A percentile compares a stretch with the other conserved stretches of the same genome.
Conservation (phyloP, 2,329 filamentous ascomycete genomes). For the Hawksworthiomyces lignivorus region DNA sequence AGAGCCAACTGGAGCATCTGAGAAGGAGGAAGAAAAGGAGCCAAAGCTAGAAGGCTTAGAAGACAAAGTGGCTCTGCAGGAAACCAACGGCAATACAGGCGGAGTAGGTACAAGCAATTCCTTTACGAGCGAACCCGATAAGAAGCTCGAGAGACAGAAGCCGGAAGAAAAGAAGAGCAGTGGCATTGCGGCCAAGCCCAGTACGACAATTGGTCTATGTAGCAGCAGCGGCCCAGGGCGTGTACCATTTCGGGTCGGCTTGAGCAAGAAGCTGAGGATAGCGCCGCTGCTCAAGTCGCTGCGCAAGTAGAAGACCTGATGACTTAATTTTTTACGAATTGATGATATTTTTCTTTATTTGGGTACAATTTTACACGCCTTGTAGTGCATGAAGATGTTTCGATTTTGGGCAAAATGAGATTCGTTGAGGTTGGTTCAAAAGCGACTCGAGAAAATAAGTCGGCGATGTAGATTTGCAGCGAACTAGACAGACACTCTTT, state of each 20-base stretch:
- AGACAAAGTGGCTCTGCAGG: neutral
- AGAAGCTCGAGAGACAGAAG: conserved; percentile 17
- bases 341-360: too few species aligned
- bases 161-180: conserved; percentile 1
- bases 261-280: conserved; percentile 43
- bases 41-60: neutral
- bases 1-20: too few species aligned
- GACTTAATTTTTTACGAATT: too few species aligned
- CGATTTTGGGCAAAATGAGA: too few species aligned
- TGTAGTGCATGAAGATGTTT: too few species aligned
- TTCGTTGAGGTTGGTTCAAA: too few species aligned
- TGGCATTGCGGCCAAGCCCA: neutral
- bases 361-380: too few species aligned
- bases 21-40: neutral
- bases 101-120: neutral
- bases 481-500: too few species aligned
- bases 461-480: too few species aligned
- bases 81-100: conserved; percentile 5
- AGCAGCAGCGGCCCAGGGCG: conserved; percentile 22
- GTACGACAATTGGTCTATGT: too few species aligned
- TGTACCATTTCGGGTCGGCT: conserved; percentile 41
- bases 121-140: neutral
- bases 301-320: conserved; percentile 30
- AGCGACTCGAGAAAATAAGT: too few species aligned
- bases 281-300: conserved; percentile 44